A percentile compares a stretch with the other conserved stretches of the same genome.
These are phyloP conservation scores for Flaveria robusta DNA, from an alignment of 129 eudicot species.

Conservation along the genomic window DNA sequence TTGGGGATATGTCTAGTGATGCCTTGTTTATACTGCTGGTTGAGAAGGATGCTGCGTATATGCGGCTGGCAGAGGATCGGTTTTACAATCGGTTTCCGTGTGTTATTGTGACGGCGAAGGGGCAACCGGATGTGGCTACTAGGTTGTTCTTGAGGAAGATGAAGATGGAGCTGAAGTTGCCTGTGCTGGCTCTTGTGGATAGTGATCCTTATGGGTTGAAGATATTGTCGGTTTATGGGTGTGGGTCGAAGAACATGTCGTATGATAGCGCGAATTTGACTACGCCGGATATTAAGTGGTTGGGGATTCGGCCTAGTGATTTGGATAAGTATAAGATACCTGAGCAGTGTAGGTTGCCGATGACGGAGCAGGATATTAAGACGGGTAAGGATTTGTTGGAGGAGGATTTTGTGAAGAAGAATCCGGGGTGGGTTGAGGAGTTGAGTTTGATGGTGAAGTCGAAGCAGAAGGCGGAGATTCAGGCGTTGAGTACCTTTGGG, in stretches of 20 bases:
- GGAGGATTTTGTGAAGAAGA: conserved; percentile 99
- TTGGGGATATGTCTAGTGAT: conserved; percentile 94
- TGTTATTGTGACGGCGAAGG: conserved; percentile 81
- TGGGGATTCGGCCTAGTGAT: conserved; percentile 95
- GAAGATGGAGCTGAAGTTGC: conserved; percentile 82
- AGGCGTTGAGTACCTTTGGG: conserved; percentile 92
- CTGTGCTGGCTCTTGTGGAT: conserved; percentile 89
- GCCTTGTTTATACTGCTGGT: conserved; percentile 84
- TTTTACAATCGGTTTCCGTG: conserved; percentile 92
- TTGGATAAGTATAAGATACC: conserved; percentile 95
- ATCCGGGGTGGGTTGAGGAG: conserved; percentile 97
- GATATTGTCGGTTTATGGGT: conserved; percentile 85
- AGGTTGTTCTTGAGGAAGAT: conserved; percentile 89
- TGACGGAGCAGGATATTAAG: conserved; percentile 96
- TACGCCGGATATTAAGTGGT: conserved; percentile 93
- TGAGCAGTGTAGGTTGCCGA: conserved; percentile 92
- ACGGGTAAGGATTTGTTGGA: conserved; percentile 97
- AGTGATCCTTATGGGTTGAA: conserved; percentile 98
- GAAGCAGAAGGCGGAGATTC: conserved; percentile 95
- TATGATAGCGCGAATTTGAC: conserved; percentile 95
- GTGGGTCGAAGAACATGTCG: conserved; percentile 99
- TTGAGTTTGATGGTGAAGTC: conserved; percentile 86
- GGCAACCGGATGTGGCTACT: conserved; percentile 94
- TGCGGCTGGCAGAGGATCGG: conserved; percentile 86
- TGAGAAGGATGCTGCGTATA: conserved; percentile 94